A percentile compares a stretch with the other conserved stretches of the same genome.
Conservation (phyloP, 2,329 filamentous ascomycete species). For the Penicillium nordicum region DNA sequence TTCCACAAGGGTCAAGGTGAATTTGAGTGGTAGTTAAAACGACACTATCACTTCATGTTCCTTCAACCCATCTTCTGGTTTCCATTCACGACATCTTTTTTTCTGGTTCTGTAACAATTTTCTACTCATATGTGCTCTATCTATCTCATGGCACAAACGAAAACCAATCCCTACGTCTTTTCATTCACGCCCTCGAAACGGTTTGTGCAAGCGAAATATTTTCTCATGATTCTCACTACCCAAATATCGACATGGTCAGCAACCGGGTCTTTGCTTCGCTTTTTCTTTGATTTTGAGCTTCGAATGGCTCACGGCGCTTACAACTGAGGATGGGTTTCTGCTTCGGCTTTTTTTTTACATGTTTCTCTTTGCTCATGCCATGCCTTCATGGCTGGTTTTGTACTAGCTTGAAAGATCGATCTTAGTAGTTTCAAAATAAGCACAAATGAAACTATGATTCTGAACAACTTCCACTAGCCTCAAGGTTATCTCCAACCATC, state of each 20-base stretch:
- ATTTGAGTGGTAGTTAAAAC: conserved; percentile 80
- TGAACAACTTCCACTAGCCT: background rate
- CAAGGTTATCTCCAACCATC: background rate
- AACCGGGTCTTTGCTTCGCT: conserved; percentile 3
- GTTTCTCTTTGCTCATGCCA: background rate
- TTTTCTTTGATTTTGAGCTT: conserved; percentile 8
- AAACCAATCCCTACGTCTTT: conserved; percentile 11
- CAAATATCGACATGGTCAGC: conserved; percentile 8
- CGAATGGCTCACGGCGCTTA: conserved; percentile 25
- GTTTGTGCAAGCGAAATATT: conserved; percentile 14
- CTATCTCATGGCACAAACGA: conserved; percentile 7
- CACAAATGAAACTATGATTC: conserved; percentile 5
- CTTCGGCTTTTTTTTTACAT: conserved; percentile 6
- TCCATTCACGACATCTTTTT: conserved; percentile 2
- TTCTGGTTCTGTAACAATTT: conserved; percentile 19
- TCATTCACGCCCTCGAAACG: conserved; percentile 13
- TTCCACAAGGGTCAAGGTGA: conserved; percentile 97
- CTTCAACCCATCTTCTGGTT: background rate
- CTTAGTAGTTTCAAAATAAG: conserved; percentile 9
- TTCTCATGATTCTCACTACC: conserved; percentile 12
- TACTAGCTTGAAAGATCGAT: conserved; percentile 25
- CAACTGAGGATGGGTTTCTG: conserved; percentile 19
- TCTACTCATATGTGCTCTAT: conserved; percentile 1
- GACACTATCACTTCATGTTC: background rate
- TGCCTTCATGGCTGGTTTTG: conserved; percentile 9